Percentiles rank a stretch among this genome's conserved stretches.
Conservation (phyloP, 495 filamentous ascomycete genomes). For the Annulohypoxylon nitens region DNA sequence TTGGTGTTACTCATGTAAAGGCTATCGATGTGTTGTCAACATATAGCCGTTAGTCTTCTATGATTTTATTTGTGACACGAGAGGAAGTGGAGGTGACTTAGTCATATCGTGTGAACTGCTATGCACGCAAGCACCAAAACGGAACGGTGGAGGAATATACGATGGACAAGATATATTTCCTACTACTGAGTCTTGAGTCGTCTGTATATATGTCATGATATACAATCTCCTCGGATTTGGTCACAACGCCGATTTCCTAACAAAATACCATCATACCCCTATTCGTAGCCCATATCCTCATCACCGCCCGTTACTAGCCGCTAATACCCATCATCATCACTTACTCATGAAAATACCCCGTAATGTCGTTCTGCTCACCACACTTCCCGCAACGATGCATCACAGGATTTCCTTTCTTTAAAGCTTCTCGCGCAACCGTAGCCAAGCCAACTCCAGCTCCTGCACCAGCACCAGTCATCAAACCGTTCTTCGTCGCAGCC, state of each 20-base stretch:
- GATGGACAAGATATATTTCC: no score
- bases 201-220: background rate
- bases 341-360: slow-evolving; percentile 40
- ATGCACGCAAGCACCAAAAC: no score
- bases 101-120: no score
- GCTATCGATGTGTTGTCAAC: no score
- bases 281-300: background rate
- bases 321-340: background rate
- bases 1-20: no score
- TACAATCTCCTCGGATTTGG: background rate
- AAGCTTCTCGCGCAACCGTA: slow-evolving; percentile 11
- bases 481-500: background rate
- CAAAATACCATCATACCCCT: background rate
- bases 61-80: no score
- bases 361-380: slow-evolving; percentile 54
- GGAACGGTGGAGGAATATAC: no score
- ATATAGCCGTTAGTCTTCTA: no score
- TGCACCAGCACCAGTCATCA: slow-evolving; percentile 37
- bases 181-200: no score
- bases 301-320: background rate
- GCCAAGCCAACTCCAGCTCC: slow-evolving; percentile 10
- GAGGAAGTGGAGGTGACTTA: no score
- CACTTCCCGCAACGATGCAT: slow-evolving; percentile 52
- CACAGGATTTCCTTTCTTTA: slow-evolving; percentile 31
- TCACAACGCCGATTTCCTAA: no score